Percentiles rank a stretch among this genome's conserved stretches.
phyloP scores from a whole-genome alignment of 257 asterid genomes.

The Jacaranda mimosifolia region DNA sequence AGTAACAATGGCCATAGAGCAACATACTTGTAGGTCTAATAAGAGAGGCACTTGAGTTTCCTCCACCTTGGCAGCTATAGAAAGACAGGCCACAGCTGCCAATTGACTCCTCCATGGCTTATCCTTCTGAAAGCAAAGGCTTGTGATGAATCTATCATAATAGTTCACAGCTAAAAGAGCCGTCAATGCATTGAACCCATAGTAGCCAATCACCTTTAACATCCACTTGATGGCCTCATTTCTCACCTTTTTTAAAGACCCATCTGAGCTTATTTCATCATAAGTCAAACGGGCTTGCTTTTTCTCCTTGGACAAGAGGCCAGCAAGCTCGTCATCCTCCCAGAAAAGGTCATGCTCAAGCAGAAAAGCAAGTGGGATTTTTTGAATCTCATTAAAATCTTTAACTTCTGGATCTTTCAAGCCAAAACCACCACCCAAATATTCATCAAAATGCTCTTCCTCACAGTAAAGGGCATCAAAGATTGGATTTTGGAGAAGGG shows the following conservation, averaged over 20 bases:
- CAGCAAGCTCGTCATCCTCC: conserved; percentile 80
- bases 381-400: conserved; percentile 36
- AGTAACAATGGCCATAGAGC: background rate
- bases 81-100: conserved; percentile 91
- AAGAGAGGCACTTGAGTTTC: conserved; percentile 90
- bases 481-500: conserved; percentile 62
- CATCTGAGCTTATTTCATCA: conserved; percentile 49
- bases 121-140: conserved; percentile 75
- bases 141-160: conserved; percentile 70
- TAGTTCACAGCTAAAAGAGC: conserved; percentile 75
- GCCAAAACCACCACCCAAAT: conserved; percentile 42
- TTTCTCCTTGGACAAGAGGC: conserved; percentile 69
- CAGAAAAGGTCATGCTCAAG: conserved; percentile 75
- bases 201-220: conserved; percentile 63
- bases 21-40: conserved; percentile 85
- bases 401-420: conserved; percentile 41
- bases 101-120: conserved; percentile 97
- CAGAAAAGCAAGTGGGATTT: conserved; percentile 49
- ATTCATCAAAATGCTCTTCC: conserved; percentile 76
- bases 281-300: conserved; percentile 39
- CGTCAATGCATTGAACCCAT: conserved; percentile 69
- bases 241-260: conserved; percentile 53
- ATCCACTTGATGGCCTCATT: conserved; percentile 79
- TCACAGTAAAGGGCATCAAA: conserved; percentile 83
- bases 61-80: conserved; percentile 96